A percentile compares a stretch with the other conserved stretches of the same genome.
Evolutionary conservation across 345 rosid genomes (phyloP).

Genomic region (Lepidium sativum): DNA sequence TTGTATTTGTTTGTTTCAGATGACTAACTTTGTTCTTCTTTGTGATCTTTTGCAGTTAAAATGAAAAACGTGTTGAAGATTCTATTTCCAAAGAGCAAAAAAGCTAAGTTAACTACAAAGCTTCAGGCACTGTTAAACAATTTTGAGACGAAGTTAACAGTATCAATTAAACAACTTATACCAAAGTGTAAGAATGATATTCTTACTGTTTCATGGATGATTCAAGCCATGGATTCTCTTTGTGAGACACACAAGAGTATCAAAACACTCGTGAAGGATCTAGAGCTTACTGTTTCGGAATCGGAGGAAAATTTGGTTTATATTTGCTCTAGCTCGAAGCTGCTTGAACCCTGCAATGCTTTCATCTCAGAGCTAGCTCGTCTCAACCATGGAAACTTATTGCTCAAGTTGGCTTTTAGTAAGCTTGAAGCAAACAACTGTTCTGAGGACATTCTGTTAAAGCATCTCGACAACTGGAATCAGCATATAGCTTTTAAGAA

Average conservation of each 20-base stretch:
- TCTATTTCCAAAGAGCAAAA: conserved; percentile 52
- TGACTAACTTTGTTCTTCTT: not conserved
- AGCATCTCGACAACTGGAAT: conserved; percentile 58
- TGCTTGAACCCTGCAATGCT: conserved; percentile 64
- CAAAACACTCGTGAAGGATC: conserved; percentile 39
- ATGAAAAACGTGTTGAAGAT: conserved; percentile 78
- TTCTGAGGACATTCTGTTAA: conserved; percentile 11
- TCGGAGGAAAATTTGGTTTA: conserved; percentile 78
- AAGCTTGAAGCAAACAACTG: conserved; percentile 44
- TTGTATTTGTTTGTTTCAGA: not conserved
- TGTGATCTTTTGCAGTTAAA: conserved; percentile 12
- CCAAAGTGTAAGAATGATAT: conserved; percentile 47
- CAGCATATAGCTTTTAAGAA: conserved; percentile 48
- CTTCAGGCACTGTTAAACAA: conserved; percentile 36
- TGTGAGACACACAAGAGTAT: conserved; percentile 60
- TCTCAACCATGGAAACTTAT: conserved; percentile 62
- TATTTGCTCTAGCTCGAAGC: conserved; percentile 62
- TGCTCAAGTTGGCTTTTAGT: conserved; percentile 56
- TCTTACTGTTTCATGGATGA: conserved; percentile 71
- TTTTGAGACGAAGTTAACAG: conserved; percentile 55
- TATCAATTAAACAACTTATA: conserved; percentile 46
- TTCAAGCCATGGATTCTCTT: conserved; percentile 55
- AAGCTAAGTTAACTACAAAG: conserved; percentile 30
- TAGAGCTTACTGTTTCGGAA: conserved; percentile 62
- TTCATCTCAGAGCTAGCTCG: conserved; percentile 61